Percentiles rank a stretch among this genome's conserved stretches.
These are phyloP conservation scores for Forsythia suspensa DNA, from an alignment of 257 asterid genomes.

Conservation along the genomic window DNA sequence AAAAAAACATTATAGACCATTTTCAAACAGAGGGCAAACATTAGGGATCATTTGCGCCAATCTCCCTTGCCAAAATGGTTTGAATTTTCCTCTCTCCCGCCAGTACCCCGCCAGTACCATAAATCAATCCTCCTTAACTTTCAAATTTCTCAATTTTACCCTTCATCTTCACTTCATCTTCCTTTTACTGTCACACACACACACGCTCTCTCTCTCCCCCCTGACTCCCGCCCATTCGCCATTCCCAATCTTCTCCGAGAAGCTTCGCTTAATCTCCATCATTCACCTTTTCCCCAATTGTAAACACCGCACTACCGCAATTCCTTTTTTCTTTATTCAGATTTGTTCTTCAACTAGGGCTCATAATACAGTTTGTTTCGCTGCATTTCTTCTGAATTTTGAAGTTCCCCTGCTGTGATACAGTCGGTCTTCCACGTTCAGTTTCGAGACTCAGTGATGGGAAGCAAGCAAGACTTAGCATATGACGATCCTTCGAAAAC, in stretches of 20 bases:
- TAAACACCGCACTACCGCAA: background rate
- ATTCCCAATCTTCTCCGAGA: background rate
- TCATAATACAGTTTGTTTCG: background rate
- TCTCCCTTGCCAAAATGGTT: background rate
- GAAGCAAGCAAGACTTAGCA: constrained; percentile 29
- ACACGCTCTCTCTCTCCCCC: too few relatives aligned
- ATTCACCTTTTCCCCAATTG: background rate
- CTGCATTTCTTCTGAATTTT: background rate
- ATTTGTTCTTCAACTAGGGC: background rate
- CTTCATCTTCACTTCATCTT: too few relatives aligned
- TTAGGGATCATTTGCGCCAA: too few relatives aligned
- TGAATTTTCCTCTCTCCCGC: background rate
- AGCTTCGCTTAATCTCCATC: background rate
- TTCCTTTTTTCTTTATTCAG: background rate
- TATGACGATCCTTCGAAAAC: constrained; percentile 37
- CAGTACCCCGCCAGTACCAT: background rate
- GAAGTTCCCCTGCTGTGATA: background rate
- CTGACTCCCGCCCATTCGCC: background rate
- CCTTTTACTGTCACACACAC: too few relatives aligned
- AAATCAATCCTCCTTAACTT: background rate
- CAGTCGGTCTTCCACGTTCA: background rate
- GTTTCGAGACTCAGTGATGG: constrained; percentile 29
- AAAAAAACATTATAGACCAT: too few relatives aligned
- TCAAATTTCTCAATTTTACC: too few relatives aligned
- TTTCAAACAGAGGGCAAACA: too few relatives aligned